Percentiles rank a stretch among this genome's conserved stretches.
Conservation (phyloP, 495 filamentous ascomycete genomes). For the Aspergillus carlsbadensis region DNA sequence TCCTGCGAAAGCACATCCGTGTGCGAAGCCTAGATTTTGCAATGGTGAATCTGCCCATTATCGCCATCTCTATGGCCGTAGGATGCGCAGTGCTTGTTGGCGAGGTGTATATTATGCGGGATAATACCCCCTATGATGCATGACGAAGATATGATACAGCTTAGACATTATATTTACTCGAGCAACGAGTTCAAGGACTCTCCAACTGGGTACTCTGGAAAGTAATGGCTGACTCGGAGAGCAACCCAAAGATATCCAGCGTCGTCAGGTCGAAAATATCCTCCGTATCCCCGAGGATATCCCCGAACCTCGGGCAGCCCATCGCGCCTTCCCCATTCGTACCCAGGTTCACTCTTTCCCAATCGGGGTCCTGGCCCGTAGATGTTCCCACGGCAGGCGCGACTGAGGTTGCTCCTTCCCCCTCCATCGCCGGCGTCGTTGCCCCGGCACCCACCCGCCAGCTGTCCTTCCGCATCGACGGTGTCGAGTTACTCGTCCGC, state of each 20-base stretch:
- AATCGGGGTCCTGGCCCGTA: background rate
- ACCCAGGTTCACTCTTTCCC: background rate
- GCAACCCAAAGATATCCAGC: background rate
- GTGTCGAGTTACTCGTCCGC: background rate
- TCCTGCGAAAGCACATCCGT: constrained; percentile 4
- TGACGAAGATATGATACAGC: background rate
- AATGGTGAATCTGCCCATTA: constrained; percentile 8
- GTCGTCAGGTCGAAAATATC: background rate
- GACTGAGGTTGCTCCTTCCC: background rate
- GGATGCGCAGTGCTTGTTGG: constrained; percentile 9
- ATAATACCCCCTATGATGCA: constrained; percentile 1
- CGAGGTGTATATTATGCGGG: constrained; percentile 14
- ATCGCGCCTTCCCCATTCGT: background rate
- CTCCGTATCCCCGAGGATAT: no score
- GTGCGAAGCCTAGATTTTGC: constrained; percentile 11
- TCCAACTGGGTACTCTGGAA: no score
- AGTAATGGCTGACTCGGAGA: background rate
- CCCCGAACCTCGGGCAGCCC: background rate
- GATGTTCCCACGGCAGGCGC: background rate
- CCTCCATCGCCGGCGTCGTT: background rate
- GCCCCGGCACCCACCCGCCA: background rate
- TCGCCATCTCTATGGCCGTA: constrained; percentile 8
- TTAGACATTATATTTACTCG: no score
- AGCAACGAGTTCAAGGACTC: no score
- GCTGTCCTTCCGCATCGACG: background rate